phyloP scores from a whole-genome alignment of 805 yeast species.

The Zygosaccharomyces gambellarensis region DNA sequence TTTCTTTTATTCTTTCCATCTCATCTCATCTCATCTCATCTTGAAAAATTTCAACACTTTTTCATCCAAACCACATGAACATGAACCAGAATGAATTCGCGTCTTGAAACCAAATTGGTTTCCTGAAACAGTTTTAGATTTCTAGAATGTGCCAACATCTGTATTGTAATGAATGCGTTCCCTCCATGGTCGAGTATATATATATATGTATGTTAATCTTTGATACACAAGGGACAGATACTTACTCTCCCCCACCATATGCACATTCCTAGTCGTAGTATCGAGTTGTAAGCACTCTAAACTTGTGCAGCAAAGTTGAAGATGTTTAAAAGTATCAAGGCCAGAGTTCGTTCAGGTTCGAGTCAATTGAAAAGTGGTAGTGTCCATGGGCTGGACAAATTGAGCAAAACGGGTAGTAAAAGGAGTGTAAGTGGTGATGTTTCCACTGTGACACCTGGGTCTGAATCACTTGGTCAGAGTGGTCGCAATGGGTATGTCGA shows the following conservation, averaged over 20 bases:
- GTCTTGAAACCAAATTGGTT: slow-evolving; percentile 11
- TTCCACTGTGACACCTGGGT: neutral
- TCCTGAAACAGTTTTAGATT: slow-evolving; percentile 12
- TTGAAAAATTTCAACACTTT: slow-evolving; percentile 1
- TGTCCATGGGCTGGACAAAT: slow-evolving; percentile 11
- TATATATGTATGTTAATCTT: neutral
- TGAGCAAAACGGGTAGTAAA: slow-evolving; percentile 5
- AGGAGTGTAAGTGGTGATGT: neutral
- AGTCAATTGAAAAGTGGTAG: slow-evolving; percentile 11
- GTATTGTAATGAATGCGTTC: neutral
- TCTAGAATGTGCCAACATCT: slow-evolving; percentile 1
- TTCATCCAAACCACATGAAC: neutral
- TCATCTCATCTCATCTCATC: slow-evolving; percentile 6
- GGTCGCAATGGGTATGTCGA: neutral
- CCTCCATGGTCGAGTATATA: slow-evolving; percentile 1
- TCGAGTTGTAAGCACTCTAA: too few relatives aligned
- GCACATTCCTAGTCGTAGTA: too few relatives aligned
- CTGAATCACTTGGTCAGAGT: neutral
- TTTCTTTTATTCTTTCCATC: neutral
- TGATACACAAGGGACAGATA: neutral
- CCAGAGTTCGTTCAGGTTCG: slow-evolving; percentile 10
- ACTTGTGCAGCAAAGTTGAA: neutral
- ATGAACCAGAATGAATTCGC: slow-evolving; percentile 6
- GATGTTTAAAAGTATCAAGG: slow-evolving; percentile 12
- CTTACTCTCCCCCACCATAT: too few relatives aligned